These are phyloP conservation scores for Aureobasidium leucospermi DNA, from an alignment of 2,329 filamentous ascomycete genomes.

Conservation along the genomic window DNA sequence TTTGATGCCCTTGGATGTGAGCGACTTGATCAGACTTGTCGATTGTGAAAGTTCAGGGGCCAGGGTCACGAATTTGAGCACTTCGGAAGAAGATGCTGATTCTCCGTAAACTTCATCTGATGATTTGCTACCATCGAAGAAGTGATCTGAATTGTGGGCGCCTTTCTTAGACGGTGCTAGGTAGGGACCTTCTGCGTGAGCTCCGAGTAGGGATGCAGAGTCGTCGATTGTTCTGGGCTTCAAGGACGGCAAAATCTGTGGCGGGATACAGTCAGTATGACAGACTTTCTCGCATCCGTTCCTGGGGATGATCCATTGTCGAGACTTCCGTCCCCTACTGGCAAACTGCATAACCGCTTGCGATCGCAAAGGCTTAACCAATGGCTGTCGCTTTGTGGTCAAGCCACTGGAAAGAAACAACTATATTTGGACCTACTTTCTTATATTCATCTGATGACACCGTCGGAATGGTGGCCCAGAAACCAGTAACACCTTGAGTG, in stretches of 20 bases:
- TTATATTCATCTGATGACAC: conserved; percentile 40
- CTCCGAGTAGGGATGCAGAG: conserved; percentile 46
- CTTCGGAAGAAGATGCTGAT: conserved; percentile 29
- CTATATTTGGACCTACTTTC: conserved; percentile 26
- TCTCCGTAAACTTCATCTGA: conserved; percentile 40
- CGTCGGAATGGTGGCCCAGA: conserved; percentile 49
- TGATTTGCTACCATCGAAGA: conserved; percentile 29
- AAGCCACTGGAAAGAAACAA: not conserved
- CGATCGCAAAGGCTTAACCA: too few species aligned
- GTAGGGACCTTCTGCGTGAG: conserved; percentile 52
- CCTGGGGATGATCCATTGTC: not conserved
- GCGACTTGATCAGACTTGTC: conserved; percentile 33
- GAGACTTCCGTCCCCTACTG: too few species aligned
- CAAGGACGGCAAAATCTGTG: conserved; percentile 41
- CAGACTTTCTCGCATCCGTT: too few species aligned
- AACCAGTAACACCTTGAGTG: conserved; percentile 46
- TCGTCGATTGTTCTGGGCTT: conserved; percentile 34
- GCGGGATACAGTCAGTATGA: not conserved
- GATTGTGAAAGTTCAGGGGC: conserved; percentile 45
- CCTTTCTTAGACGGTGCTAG: conserved; percentile 47
- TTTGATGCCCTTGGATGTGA: conserved; percentile 35
- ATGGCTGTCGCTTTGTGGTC: too few species aligned
- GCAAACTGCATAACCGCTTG: too few species aligned
- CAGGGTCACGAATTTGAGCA: conserved; percentile 45
- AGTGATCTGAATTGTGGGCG: conserved; percentile 43